phyloP scores from a whole-genome alignment of 805 yeast genomes.

The Nakazawaea populi region DNA sequence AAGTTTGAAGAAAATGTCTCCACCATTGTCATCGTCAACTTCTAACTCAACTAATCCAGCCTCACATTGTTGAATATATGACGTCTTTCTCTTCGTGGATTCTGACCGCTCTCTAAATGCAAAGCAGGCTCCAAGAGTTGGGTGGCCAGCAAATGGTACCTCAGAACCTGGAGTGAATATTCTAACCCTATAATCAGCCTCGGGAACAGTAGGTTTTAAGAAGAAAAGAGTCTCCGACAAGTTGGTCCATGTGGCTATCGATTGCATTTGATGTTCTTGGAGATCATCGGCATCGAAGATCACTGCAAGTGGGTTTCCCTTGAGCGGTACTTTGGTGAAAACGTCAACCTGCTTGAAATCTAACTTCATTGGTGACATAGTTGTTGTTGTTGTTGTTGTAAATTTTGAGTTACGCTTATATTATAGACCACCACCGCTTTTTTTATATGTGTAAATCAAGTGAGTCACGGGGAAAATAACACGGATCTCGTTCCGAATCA shows the following conservation, averaged over 20 bases:
- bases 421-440: too few relatives aligned
- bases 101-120: slow-evolving; percentile 37
- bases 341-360: slow-evolving; percentile 33
- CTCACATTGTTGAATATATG: slow-evolving; percentile 36
- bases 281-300: slow-evolving; percentile 35
- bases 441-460: too few relatives aligned
- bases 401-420: too few relatives aligned
- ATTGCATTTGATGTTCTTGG: slow-evolving; percentile 34
- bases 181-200: slow-evolving; percentile 41
- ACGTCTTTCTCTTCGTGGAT: slow-evolving; percentile 17
- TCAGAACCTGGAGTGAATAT: slow-evolving; percentile 44
- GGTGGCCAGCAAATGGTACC: slow-evolving; percentile 62
- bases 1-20: slow-evolving; percentile 24
- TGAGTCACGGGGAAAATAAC: too few relatives aligned
- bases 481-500: too few relatives aligned
- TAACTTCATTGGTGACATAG: background rate
- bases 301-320: slow-evolving; percentile 56
- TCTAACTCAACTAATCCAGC: slow-evolving; percentile 29
- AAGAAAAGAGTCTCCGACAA: slow-evolving; percentile 54
- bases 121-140: slow-evolving; percentile 47
- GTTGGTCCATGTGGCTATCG: slow-evolving; percentile 54
- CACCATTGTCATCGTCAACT: slow-evolving; percentile 20
- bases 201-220: slow-evolving; percentile 24
- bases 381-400: background rate
- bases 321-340: slow-evolving; percentile 30